phyloP scores from a whole-genome alignment of 352 stramenopile species.

The Pythium sukuiense region DNA sequence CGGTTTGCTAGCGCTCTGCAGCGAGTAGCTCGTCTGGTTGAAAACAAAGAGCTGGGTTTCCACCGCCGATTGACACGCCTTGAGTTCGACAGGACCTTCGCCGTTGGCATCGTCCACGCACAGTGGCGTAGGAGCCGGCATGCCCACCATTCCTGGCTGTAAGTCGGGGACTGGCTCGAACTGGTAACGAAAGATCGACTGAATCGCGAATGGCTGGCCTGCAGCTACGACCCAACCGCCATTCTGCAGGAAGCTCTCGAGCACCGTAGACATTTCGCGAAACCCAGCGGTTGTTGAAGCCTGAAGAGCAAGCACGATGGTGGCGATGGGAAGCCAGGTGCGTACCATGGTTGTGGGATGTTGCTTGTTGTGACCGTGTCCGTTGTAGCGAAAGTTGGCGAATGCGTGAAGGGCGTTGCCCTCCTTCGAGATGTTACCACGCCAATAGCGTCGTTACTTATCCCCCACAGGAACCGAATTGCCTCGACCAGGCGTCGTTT shows the following conservation, averaged over 20 bases:
- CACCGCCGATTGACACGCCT: not conserved
- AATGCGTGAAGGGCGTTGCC: not conserved
- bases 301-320: not conserved
- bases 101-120: not conserved
- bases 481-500: no score
- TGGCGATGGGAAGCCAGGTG: not conserved
- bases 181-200: conserved; percentile 9
- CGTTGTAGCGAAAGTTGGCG: not conserved
- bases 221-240: conserved; percentile 4
- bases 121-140: not conserved
- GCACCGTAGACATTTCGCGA: not conserved
- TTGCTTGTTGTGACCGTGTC: not conserved
- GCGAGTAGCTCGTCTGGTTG: conserved; percentile 9
- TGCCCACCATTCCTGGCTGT: not conserved
- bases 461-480: no score
- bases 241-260: conserved; percentile 9
- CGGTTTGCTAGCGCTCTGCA: conserved; percentile 1
- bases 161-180: not conserved
- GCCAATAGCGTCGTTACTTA: no score
- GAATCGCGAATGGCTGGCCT: conserved; percentile 5
- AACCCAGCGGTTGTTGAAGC: not conserved
- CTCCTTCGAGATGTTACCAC: no score
- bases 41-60: conserved; percentile 10
- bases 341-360: not conserved
- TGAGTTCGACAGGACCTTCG: not conserved